Base-by-base conservation (phyloP, 306 rosid genomes). In the Inga oerstediana region DNA sequence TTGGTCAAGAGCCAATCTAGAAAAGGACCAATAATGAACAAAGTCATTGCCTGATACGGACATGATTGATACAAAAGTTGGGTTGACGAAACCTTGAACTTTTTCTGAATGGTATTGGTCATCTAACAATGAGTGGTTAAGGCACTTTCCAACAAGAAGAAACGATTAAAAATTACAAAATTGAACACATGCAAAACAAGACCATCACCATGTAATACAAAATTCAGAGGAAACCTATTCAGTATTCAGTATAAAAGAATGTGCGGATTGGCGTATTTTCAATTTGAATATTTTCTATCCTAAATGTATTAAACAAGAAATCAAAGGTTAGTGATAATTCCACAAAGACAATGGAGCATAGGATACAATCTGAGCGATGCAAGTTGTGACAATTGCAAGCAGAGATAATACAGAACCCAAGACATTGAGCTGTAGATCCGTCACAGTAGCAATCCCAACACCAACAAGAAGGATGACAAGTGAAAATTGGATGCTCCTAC, bases 351-450 rank as follows among this genome's bases (percentile, higher is more conserved):
- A 66, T 67, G 45, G 74, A 48, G 20, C 77, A 48, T 15, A 93
- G 98, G 98, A 95, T 95, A 95, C 98, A 86, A 95, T 95, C 82
- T 95, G 98, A 83, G 98, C 98, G 84, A 95, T 87, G 3, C 98
- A 95, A 17, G 98, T 95, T 72, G 98, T 95, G 83, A 93, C 79
- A 85, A 95, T 85, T 8, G 98, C 98, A 41, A 95, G 94, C 3
- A 93, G 79, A 83, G 98, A 95, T 84, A 95, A 82, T 90, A 90
- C 69, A 85, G 93, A 89, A 74, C 98, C 98, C 43, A 93, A 77
- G 66, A 91, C 90, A 80, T 95, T 95, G 77, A 95, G 92, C 88
- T 95, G 98, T 82, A 95, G 89, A 87, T 95, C 98, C 6, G 97
- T 95, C 79, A 95, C 89, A 64, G 98, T 95, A 61, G 98, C 98